A percentile compares a stretch with the other conserved stretches of the same genome.
Conservation (phyloP, 305 asterid species). For the Petunia hybrid region DNA sequence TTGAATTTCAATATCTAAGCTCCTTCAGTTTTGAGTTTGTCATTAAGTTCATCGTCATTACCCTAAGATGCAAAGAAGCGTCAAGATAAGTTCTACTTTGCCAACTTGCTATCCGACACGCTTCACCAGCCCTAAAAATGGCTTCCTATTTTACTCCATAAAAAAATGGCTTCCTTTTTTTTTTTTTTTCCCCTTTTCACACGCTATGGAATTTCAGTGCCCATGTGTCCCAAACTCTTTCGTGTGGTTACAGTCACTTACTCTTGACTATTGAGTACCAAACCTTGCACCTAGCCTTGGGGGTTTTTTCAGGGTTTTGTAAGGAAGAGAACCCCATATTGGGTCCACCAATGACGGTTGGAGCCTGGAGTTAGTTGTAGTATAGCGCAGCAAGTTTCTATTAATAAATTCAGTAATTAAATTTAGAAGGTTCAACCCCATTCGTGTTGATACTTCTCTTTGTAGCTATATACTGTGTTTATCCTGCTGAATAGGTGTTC, state of each 20-base stretch:
- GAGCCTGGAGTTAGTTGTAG: not conserved
- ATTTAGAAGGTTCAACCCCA: not conserved
- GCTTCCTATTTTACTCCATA: not conserved
- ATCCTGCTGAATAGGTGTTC: not conserved
- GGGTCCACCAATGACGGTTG: not conserved
- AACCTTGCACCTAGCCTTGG: not conserved
- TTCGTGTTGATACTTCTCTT: not conserved
- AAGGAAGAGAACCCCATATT: not conserved
- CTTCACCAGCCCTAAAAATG: not conserved
- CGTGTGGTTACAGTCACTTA: not conserved
- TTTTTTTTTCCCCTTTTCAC: not conserved
- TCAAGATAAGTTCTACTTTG: not conserved
- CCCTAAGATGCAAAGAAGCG: not conserved
- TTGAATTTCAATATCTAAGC: constrained; percentile 1
- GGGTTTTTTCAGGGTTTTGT: not conserved
- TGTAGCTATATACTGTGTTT: not conserved
- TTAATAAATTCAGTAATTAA: no score
- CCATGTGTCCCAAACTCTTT: not conserved
- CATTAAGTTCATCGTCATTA: constrained; percentile 2
- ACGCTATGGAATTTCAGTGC: not conserved
- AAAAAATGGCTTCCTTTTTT: not conserved
- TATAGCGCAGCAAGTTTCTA: not conserved
- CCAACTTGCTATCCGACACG: not conserved
- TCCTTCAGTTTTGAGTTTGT: not conserved
- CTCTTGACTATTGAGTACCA: not conserved